These are phyloP conservation scores for Ophiorrhiza pumila DNA, from an alignment of 257 asterid genomes.

Conservation along the genomic window DNA sequence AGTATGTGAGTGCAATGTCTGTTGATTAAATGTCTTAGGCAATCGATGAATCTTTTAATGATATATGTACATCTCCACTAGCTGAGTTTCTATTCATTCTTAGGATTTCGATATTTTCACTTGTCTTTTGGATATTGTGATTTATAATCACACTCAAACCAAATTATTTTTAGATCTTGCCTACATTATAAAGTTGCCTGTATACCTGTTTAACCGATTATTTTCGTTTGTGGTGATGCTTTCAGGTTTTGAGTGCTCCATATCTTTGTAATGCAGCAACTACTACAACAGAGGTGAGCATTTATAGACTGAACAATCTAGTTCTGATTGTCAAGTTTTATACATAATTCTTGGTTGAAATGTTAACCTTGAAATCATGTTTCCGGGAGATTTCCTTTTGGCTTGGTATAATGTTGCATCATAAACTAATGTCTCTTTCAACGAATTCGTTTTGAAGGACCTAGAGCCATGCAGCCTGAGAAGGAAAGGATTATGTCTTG, in stretches of 20 bases:
- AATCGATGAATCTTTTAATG: neutral
- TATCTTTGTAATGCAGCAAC: slow-evolving; percentile 46
- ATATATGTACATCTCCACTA: neutral
- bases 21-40: neutral
- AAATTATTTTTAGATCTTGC: neutral
- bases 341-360: neutral
- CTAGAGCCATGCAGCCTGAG: slow-evolving; percentile 46
- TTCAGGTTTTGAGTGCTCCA: slow-evolving; percentile 90
- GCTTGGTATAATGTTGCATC: neutral
- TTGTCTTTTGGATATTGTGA: neutral
- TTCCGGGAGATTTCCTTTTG: neutral
- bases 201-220: neutral
- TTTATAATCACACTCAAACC: too few relatives aligned
- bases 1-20: neutral
- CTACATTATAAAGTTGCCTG: neutral
- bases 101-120: neutral
- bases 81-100: neutral
- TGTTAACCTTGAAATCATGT: neutral
- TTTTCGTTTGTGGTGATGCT: slow-evolving; percentile 12
- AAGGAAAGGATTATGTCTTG: slow-evolving; percentile 70
- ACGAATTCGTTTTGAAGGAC: slow-evolving; percentile 30
- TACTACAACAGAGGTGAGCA: slow-evolving; percentile 44
- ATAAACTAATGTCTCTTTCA: slow-evolving; percentile 1
- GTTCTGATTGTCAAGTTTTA: neutral
- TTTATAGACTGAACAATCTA: neutral